Evolutionary conservation across 1,284 basidiomycete species (phyloP).

Genomic region (Sanghuangporus sanghuang): DNA sequence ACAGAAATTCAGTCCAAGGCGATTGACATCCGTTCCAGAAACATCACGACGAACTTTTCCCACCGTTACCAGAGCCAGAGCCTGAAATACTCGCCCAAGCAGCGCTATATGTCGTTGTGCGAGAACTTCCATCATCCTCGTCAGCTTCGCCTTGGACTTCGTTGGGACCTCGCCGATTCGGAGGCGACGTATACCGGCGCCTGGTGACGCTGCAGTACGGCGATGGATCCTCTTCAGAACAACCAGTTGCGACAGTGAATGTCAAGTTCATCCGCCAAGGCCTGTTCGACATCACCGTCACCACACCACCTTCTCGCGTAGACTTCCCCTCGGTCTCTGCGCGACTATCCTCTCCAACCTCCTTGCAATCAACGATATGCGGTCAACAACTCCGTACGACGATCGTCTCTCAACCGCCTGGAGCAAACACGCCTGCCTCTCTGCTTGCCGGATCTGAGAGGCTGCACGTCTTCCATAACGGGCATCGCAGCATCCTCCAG

Average conservation of each 20-base stretch:
- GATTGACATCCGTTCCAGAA: conserved; percentile 42
- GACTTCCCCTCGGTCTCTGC: conserved; percentile 50
- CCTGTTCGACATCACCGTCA: conserved; percentile 52
- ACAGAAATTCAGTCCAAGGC: neutral
- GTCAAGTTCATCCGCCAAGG: conserved; percentile 39
- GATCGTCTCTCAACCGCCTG: conserved; percentile 61
- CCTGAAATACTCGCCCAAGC: conserved; percentile 70
- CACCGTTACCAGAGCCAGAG: conserved; percentile 49
- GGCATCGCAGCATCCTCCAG: conserved; percentile 53
- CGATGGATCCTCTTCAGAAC: conserved; percentile 29
- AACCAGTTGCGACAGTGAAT: conserved; percentile 36
- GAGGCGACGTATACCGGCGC: conserved; percentile 64
- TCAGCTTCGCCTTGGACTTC: conserved; percentile 60
- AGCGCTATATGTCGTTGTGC: conserved; percentile 68
- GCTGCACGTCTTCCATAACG: conserved; percentile 61
- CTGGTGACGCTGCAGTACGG: conserved; percentile 51
- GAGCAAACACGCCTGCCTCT: conserved; percentile 43
- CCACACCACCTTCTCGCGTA: conserved; percentile 28
- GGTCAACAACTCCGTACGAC: conserved; percentile 49
- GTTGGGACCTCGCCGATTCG: conserved; percentile 69
- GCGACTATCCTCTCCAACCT: conserved; percentile 44
- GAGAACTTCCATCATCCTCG: conserved; percentile 43
- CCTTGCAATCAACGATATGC: conserved; percentile 46
- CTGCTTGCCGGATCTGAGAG: conserved; percentile 53
- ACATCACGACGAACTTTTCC: conserved; percentile 76